Evolutionary conservation across 2,329 filamentous ascomycete genomes (phyloP).

Genomic region (Fusarium dlaminii): DNA sequence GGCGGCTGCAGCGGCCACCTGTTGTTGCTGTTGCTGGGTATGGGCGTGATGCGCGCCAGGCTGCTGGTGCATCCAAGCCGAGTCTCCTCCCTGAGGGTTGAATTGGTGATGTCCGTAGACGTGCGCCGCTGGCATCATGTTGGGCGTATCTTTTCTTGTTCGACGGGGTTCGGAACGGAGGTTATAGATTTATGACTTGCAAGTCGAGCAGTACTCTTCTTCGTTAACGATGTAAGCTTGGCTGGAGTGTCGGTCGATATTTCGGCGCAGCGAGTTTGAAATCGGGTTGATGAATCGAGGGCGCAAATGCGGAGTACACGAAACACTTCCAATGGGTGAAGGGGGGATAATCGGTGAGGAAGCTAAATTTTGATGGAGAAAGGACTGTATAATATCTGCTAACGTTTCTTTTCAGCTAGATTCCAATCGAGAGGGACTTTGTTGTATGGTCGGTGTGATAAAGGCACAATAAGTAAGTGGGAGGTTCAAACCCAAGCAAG

Average conservation of each 20-base stretch:
- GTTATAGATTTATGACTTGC: neutral
- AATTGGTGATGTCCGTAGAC: conserved; percentile 76
- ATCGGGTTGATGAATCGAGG: conserved; percentile 27
- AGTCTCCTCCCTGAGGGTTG: conserved; percentile 66
- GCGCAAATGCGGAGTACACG: conserved; percentile 33
- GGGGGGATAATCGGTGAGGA: neutral
- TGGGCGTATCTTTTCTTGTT: conserved; percentile 42
- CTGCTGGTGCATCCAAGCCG: conserved; percentile 75
- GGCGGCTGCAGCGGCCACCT: conserved; percentile 53
- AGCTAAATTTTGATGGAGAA: neutral
- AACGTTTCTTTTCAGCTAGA: neutral
- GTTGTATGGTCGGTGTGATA: conserved; percentile 10
- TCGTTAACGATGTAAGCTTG: neutral
- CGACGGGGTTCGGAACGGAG: neutral
- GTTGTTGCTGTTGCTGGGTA: conserved; percentile 64
- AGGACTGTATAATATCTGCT: neutral
- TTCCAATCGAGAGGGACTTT: neutral
- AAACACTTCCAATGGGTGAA: neutral
- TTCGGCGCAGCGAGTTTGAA: conserved; percentile 22
- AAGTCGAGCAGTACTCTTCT: neutral
- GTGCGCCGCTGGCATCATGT: conserved; percentile 71
- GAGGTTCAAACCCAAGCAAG: conserved; percentile 29
- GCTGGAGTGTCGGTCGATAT: conserved; percentile 2
- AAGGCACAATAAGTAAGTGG: conserved; percentile 2
- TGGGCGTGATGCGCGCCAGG: conserved; percentile 64